Percentiles rank a stretch among this genome's conserved stretches.
Conservation (phyloP, 1,284 basidiomycete species). For the Grifola frondosa region DNA sequence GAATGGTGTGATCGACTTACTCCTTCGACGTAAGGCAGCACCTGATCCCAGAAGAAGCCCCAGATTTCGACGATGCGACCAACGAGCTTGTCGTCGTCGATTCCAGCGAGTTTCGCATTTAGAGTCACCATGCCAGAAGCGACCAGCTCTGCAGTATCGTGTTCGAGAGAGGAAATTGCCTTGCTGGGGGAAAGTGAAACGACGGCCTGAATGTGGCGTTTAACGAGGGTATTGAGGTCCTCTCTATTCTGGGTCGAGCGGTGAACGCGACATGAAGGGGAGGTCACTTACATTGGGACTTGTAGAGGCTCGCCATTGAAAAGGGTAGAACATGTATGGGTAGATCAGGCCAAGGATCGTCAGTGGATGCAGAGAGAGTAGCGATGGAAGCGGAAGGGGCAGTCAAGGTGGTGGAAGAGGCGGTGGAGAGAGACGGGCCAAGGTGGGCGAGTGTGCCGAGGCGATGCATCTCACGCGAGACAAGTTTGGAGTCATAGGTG, state of each 20-base stretch:
- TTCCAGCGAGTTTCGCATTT: conserved; percentile 74
- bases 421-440: conserved; percentile 36
- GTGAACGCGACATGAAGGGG: not conserved
- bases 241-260: conserved; percentile 50
- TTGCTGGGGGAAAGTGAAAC: conserved; percentile 64
- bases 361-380: conserved; percentile 31
- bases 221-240: conserved; percentile 83
- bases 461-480: conserved; percentile 77
- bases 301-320: conserved; percentile 92
- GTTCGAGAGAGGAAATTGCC: conserved; percentile 67
- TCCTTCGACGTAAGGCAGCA: conserved; percentile 87
- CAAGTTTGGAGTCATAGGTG: conserved; percentile 71
- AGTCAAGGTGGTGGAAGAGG: conserved; percentile 36
- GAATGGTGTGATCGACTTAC: conserved; percentile 43
- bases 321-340: conserved; percentile 87
- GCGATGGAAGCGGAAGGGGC: conserved; percentile 7
- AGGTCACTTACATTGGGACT: conserved; percentile 68
- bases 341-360: conserved; percentile 77
- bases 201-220: conserved; percentile 70
- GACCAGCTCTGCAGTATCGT: conserved; percentile 82
- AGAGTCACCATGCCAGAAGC: conserved; percentile 90
- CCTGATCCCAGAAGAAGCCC: conserved; percentile 93
- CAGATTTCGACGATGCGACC: conserved; percentile 83
- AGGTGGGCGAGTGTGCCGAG: conserved; percentile 57
- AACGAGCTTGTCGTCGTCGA: conserved; percentile 76